Conservation (phyloP, 768 basidiomycete genomes). For the Solioccasus polychromus region DNA sequence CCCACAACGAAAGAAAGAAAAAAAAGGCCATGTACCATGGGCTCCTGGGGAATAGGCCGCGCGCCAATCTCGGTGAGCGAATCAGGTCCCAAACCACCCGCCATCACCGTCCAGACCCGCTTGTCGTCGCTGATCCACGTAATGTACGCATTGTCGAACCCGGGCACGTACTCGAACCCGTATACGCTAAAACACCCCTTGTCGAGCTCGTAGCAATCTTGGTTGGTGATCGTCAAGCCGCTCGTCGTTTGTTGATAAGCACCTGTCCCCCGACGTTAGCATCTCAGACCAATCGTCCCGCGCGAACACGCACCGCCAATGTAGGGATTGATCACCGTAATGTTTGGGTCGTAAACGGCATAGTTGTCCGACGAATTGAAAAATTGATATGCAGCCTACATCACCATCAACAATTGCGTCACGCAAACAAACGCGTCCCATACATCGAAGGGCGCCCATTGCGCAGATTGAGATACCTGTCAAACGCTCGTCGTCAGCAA, state of each 20-base stretch:
- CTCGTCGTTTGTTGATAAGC: constrained; percentile 42
- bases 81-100: constrained; percentile 50
- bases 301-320: constrained; percentile 42
- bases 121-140: constrained; percentile 64
- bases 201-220: constrained; percentile 45
- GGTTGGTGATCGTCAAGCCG: constrained; percentile 34
- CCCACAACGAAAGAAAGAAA: not conserved
- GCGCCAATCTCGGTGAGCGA: constrained; percentile 47
- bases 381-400: constrained; percentile 44
- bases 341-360: constrained; percentile 35
- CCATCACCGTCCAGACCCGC: constrained; percentile 55
- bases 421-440: constrained; percentile 1
- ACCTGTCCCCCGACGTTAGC: constrained; percentile 17
- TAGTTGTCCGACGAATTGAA: constrained; percentile 34
- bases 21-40: constrained; percentile 52
- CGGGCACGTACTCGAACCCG: constrained; percentile 53
- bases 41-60: constrained; percentile 66
- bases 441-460: constrained; percentile 41
- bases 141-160: constrained; percentile 56
- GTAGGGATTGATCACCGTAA: constrained; percentile 41
- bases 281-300: not conserved
- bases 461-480: constrained; percentile 54
- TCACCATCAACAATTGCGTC: not conserved
- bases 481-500: constrained; percentile 8
- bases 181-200: constrained; percentile 44